Base-by-base conservation (phyloP, 2,329 filamentous ascomycete species). In the Exserohilum turcica region DNA sequence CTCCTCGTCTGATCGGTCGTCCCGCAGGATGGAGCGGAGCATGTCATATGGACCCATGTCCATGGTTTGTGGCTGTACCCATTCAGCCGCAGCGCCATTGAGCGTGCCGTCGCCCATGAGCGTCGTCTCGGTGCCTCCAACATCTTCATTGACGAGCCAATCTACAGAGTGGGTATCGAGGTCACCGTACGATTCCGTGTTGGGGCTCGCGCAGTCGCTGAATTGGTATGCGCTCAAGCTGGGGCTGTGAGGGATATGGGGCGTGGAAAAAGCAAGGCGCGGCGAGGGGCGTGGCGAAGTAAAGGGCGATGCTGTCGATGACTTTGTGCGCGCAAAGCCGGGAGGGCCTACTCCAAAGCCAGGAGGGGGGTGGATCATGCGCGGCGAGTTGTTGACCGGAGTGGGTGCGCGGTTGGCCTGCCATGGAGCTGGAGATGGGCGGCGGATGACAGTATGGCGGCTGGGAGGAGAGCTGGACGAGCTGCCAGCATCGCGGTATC, bases 31-130 rank as follows among this genome's bases (percentile, higher is more conserved):
- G 5, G 93, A 97, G 57, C 94, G 90, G 50, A 99, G 82, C 85
- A 99, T 97, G 72, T 99, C 94, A 76, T 97, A 96, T 0, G 94
- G 93, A 53, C 91, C 95, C 93, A 99, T 97, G 69, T 97, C 92
- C 51, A 86, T 85, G 68, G 89, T 89, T 71, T 84, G 82, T 12
- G 82, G 79, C 54, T 80, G 79, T 42, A 87, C 80, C 77, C 85
- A 97, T 73, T 97, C 92, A 19, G 92, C 89, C 5, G 91, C 91
- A 12, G 88, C 88, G 37, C 86, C 88, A 67, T 91, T 92, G 55
- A 93, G 82, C 29, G 84, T 86, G 61, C 87, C 91, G 13, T 88
- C 81, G 8, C 84, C 85, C 31, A 85, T 82, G 35, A 84, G 76
- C 19, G 87, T 90, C 19, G 92, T 96, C 19, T 92, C 84, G 64